Percentiles rank a stretch among this genome's conserved stretches.
Conservation (phyloP, 345 rosid genomes). For the Gossypium herbaceum region DNA sequence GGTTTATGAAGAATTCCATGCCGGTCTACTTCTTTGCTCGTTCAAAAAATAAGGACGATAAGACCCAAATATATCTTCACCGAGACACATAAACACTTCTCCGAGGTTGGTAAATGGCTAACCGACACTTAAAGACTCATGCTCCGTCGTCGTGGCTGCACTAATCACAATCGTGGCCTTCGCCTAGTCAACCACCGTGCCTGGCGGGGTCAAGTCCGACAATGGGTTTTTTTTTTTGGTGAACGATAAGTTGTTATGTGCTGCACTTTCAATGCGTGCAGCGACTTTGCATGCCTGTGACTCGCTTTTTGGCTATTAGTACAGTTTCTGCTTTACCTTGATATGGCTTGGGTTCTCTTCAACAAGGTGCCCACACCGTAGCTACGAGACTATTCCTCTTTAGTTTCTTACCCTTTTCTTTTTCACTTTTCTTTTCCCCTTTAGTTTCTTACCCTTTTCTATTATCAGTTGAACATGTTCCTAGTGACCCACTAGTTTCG, state of each 20-base stretch:
- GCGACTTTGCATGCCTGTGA: too few species aligned
- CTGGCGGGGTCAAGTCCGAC: slow-evolving; percentile 22
- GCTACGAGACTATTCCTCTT: background rate
- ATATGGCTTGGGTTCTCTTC: too few species aligned
- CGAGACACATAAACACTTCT: slow-evolving; percentile 21
- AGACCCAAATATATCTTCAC: slow-evolving; percentile 31
- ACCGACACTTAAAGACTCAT: slow-evolving; percentile 41
- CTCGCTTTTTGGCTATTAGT: slow-evolving; percentile 24
- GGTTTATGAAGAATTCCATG: slow-evolving; percentile 43
- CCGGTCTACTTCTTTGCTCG: slow-evolving; percentile 27
- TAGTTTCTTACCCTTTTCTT: background rate
- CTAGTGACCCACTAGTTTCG: background rate
- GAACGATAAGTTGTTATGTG: slow-evolving; percentile 28
- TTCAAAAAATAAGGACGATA: slow-evolving; percentile 18
- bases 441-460: background rate
- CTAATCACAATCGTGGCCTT: slow-evolving; percentile 52
- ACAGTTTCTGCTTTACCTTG: slow-evolving; percentile 40
- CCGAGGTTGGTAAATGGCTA: slow-evolving; percentile 43
- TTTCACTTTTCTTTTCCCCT: too few species aligned
- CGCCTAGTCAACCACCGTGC: slow-evolving; percentile 37
- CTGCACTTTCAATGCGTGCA: slow-evolving; percentile 11
- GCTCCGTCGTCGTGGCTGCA: slow-evolving; percentile 49
- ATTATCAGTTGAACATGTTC: background rate
- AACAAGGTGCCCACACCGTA: too few species aligned
- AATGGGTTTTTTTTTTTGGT: slow-evolving; percentile 49